Conservation (phyloP, 1,139 yeast species). For the Blastobotrys serpentis region DNA sequence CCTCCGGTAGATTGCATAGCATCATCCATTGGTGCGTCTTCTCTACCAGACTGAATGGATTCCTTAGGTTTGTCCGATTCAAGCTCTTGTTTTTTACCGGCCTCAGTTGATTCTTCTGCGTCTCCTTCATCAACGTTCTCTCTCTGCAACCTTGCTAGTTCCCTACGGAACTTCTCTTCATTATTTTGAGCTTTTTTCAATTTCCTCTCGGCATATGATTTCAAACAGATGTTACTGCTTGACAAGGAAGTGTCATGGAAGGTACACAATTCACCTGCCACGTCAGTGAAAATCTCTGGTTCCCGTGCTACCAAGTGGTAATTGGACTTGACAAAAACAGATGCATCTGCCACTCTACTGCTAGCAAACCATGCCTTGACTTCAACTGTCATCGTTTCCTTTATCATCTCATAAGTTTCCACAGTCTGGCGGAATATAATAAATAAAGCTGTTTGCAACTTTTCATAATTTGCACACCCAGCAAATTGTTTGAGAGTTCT, state of each 20-base stretch:
- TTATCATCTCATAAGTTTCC: constrained; percentile 57
- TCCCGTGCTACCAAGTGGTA: constrained; percentile 59
- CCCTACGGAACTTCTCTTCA: constrained; percentile 5
- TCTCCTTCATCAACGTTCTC: constrained; percentile 3
- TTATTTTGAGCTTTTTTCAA: constrained; percentile 16
- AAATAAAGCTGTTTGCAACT: constrained; percentile 34
- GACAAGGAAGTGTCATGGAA: constrained; percentile 20
- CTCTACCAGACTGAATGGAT: constrained; percentile 18
- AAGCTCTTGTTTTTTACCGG: not conserved
- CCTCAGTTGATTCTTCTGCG: not conserved
- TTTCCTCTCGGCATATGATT: constrained; percentile 20
- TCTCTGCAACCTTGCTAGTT: constrained; percentile 2
- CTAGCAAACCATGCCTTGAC: constrained; percentile 39
- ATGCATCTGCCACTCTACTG: constrained; percentile 48
- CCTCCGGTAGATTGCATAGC: constrained; percentile 6
- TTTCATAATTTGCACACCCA: constrained; percentile 30
- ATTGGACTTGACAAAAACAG: constrained; percentile 53
- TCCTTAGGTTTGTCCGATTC: constrained; percentile 23
- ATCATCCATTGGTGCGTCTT: constrained; percentile 30
- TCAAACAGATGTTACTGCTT: constrained; percentile 23
- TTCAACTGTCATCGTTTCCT: constrained; percentile 45
- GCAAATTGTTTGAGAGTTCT: constrained; percentile 32
- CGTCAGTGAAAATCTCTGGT: constrained; percentile 55
- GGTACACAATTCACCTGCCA: constrained; percentile 46
- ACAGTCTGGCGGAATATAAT: constrained; percentile 65